Percentiles rank a stretch among this genome's conserved stretches.
These are phyloP conservation scores for Annulohypoxylon nitens DNA, from an alignment of 495 filamentous ascomycete species.

Conservation along the genomic window DNA sequence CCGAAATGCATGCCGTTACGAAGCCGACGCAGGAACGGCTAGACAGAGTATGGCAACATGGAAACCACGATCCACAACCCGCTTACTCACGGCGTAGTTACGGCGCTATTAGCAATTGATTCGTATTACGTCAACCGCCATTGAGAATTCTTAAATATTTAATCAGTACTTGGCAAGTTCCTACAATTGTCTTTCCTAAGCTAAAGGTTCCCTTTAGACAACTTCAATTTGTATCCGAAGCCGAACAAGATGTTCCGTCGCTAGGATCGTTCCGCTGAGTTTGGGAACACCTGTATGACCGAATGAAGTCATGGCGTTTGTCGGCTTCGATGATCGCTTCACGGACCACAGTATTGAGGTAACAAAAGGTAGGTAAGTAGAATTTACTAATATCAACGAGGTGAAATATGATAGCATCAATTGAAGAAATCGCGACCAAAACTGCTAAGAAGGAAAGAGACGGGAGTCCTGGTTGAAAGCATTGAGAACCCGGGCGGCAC, in stretches of 20 bases:
- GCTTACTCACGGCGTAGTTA: background rate
- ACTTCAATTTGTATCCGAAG: too few species aligned
- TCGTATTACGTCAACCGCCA: too few species aligned
- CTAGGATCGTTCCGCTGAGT: too few species aligned
- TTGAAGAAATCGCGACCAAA: background rate
- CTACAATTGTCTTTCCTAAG: too few species aligned
- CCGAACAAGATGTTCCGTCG: background rate
- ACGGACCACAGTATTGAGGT: too few species aligned
- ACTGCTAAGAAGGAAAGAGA: background rate
- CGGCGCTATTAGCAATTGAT: background rate
- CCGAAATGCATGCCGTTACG: background rate
- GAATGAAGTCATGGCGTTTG: background rate
- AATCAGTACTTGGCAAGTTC: too few species aligned
- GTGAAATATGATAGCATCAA: background rate
- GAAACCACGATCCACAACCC: background rate
- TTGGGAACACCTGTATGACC: background rate
- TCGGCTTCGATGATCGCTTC: too few species aligned
- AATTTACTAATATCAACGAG: background rate
- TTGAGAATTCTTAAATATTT: too few species aligned
- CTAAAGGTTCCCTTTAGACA: too few species aligned
- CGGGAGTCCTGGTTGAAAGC: background rate
- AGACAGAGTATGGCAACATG: background rate
- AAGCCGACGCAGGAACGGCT: background rate
- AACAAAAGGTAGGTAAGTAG: background rate
- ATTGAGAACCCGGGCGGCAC: slow-evolving; percentile 19